These are phyloP conservation scores for Dryas drummondii DNA, from an alignment of 306 rosid genomes.

Conservation along the genomic window DNA sequence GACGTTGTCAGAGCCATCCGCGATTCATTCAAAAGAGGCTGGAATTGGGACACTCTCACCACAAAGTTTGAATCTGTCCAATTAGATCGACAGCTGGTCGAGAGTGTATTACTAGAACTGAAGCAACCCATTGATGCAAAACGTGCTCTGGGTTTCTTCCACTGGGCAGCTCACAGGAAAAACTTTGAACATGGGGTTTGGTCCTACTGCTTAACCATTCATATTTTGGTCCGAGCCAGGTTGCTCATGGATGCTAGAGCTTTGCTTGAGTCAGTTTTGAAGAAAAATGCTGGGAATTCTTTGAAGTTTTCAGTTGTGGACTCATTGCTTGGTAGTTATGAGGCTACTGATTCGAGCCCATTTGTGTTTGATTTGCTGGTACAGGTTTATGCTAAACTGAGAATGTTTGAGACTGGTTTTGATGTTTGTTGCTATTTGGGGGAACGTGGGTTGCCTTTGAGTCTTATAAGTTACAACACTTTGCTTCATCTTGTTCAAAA, in stretches of 20 bases:
- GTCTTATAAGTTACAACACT: slow-evolving; percentile 56
- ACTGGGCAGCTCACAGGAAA: slow-evolving; percentile 58
- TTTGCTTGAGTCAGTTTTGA: slow-evolving; percentile 49
- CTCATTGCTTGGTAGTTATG: slow-evolving; percentile 47
- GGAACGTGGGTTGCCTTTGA: slow-evolving; percentile 45
- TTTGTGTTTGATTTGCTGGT: slow-evolving; percentile 64
- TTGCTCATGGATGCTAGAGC: slow-evolving; percentile 60
- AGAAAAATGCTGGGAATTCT: slow-evolving; percentile 16
- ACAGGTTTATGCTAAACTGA: slow-evolving; percentile 57
- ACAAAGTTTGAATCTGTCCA: slow-evolving; percentile 35
- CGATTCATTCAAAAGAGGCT: slow-evolving; percentile 46
- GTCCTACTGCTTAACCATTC: slow-evolving; percentile 52
- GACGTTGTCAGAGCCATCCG: slow-evolving; percentile 31
- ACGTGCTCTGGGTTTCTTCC: slow-evolving; percentile 74
- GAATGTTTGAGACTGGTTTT: slow-evolving; percentile 49
- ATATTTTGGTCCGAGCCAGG: slow-evolving; percentile 52
- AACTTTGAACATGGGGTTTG: slow-evolving; percentile 45
- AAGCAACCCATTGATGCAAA: slow-evolving; percentile 62
- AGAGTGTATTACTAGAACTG: slow-evolving; percentile 45
- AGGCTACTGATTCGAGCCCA: slow-evolving; percentile 39
- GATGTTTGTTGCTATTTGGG: slow-evolving; percentile 47
- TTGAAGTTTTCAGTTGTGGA: slow-evolving; percentile 42
- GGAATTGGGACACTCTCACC: slow-evolving; percentile 56
- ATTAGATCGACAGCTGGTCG: slow-evolving; percentile 40
- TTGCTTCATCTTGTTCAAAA: slow-evolving; percentile 58